Evolutionary conservation across 805 yeast species (phyloP), one percentile per base, ranked within the genome.

Genomic region (Starmerella ratchasimensis): DNA sequence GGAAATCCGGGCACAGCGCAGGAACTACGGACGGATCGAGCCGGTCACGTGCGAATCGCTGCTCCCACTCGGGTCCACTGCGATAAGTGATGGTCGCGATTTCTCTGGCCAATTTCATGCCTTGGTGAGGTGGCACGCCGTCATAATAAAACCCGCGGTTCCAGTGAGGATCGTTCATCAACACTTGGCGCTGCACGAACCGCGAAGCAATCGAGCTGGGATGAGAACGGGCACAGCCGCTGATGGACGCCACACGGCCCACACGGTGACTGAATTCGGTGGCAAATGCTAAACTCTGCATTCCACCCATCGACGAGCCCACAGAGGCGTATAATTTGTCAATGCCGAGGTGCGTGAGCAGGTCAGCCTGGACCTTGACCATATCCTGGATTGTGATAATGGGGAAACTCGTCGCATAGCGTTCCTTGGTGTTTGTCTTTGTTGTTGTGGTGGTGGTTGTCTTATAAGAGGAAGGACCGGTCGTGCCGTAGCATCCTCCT

Each of bases 251-350:
- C 2, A 86, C 67, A 37, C 77, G 74, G 5, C 68, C 69, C 3
- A 84, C 94, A 39, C 67, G 70, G 33, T 77, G 76, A 1, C 93
- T 80, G 51, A 80, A 86, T 52, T 80, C 93, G 54, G 73, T 69
- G 1, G 83, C 94, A 57, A 74, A 81, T 0, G 95, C 93, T 38
- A 86, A 65, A 7, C 88, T 76, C 61, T 84, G 95, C 95, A 86
- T 83, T n/a, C 95, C 96, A n/a, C 96, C 96, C 93, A 86, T 81
- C 0, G 94, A 81, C 2, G 93, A 76, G 5, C 96, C 96, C 6
- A 86, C 73, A 1, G 82, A 71, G 2, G 94, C 94, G 56, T 73
- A 71, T 19, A 86, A 59, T 54, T 72, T 77, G 1, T 50, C 33
- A 22, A 79, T 77, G 1, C 76, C 75, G 41, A 84, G 72, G 32